A percentile compares a stretch with the other conserved stretches of the same genome.
These are phyloP conservation scores for Didymella segeticola DNA, from an alignment of 2,329 filamentous ascomycete genomes.

Conservation along the genomic window DNA sequence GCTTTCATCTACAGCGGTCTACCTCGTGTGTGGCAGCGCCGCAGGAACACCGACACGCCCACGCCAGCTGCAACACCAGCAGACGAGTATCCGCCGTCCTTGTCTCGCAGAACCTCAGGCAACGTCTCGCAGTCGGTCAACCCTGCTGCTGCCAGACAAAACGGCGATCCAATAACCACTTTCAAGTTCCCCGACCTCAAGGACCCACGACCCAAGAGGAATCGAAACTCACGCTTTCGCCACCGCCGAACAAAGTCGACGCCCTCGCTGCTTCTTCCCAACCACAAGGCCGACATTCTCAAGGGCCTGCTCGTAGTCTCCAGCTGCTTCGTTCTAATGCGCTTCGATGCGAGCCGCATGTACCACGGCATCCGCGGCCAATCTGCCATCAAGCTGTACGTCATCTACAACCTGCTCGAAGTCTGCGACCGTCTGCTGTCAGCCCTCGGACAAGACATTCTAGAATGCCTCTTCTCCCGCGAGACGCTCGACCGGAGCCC, in stretches of 20 bases:
- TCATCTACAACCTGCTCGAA: constrained; percentile 98
- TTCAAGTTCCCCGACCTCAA: constrained; percentile 40
- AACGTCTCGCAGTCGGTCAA: constrained; percentile 19
- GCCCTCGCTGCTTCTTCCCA: constrained; percentile 82
- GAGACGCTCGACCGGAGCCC: constrained; percentile 89
- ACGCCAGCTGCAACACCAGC: constrained; percentile 36
- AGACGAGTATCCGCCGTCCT: constrained; percentile 35
- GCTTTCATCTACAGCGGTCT: constrained; percentile 81
- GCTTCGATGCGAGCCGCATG: constrained; percentile 94
- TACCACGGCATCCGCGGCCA: constrained; percentile 97
- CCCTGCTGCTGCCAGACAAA: constrained; percentile 32
- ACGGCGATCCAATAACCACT: constrained; percentile 27
- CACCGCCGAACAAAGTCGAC: constrained; percentile 82
- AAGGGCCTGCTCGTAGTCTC: constrained; percentile 87
- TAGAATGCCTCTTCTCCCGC: constrained; percentile 92
- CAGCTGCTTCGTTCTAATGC: constrained; percentile 85
- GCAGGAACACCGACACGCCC: constrained; percentile 52
- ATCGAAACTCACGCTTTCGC: constrained; percentile 47
- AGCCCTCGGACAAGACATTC: constrained; percentile 91
- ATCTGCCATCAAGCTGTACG: constrained; percentile 96
- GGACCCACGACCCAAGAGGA: constrained; percentile 36
- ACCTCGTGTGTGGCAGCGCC: constrained; percentile 75
- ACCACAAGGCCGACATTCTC: constrained; percentile 93
- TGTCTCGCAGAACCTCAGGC: constrained; percentile 38
- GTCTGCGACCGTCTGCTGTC: constrained; percentile 88